These are phyloP conservation scores for Serendipita sp. DNA, from an alignment of 768 basidiomycete genomes.

Conservation along the genomic window DNA sequence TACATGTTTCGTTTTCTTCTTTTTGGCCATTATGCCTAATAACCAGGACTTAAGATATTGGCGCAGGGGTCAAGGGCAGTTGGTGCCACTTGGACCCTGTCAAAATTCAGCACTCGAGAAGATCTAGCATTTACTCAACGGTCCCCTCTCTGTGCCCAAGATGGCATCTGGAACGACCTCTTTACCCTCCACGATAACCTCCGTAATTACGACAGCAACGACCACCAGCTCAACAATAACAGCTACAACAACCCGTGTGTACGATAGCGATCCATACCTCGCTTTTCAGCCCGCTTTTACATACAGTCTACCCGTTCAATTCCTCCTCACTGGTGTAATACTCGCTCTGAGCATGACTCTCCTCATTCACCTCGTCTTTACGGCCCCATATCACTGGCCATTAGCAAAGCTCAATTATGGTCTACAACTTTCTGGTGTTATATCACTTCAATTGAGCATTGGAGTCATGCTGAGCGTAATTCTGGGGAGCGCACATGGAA, in stretches of 20 bases:
- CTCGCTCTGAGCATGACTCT: conserved; percentile 73
- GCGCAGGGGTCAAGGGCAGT: neutral
- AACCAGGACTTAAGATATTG: neutral
- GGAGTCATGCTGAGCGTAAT: conserved; percentile 66
- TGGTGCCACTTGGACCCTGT: neutral
- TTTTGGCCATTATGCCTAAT: conserved; percentile 28
- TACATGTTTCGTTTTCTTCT: conserved; percentile 35
- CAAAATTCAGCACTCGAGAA: neutral
- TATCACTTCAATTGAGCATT: conserved; percentile 60
- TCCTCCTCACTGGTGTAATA: conserved; percentile 70
- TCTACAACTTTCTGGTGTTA: conserved; percentile 72
- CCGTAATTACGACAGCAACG: neutral
- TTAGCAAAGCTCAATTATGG: conserved; percentile 84
- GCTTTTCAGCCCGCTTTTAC: conserved; percentile 63
- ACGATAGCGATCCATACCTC: conserved; percentile 53
- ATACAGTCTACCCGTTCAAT: conserved; percentile 79
- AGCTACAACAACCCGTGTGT: conserved; percentile 6
- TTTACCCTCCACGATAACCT: neutral
- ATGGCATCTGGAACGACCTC: neutral
- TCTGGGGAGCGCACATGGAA: conserved; percentile 36
- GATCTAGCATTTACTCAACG: neutral
- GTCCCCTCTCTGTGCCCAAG: neutral
- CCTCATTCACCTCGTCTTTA: conserved; percentile 84
- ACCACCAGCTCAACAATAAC: neutral
- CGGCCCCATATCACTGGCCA: conserved; percentile 90